These are phyloP conservation scores for Acer campestre DNA, from an alignment of 345 rosid species.

Conservation along the genomic window DNA sequence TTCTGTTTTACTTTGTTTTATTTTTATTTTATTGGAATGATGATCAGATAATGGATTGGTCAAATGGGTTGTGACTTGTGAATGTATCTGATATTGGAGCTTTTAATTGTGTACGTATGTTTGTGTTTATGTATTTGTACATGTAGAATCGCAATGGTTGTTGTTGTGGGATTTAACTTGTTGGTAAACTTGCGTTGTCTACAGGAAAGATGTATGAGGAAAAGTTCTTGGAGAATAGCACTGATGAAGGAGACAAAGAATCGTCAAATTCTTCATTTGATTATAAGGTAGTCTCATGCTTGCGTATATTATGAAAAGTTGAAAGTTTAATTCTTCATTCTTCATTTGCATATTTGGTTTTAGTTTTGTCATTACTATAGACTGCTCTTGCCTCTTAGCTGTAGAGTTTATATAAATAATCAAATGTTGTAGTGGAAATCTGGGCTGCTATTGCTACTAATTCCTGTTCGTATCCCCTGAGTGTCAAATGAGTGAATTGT, in stretches of 20 bases:
- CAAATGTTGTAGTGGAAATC: background rate
- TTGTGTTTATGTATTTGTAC: background rate
- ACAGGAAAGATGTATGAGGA: slow-evolving; percentile 44
- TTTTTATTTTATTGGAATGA: background rate
- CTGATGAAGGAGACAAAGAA: slow-evolving; percentile 32
- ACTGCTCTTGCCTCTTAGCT: background rate
- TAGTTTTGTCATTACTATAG: background rate
- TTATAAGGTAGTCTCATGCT: slow-evolving; percentile 36
- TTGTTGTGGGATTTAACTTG: too few relatives aligned
- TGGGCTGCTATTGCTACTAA: too few relatives aligned
- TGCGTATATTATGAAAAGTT: background rate
- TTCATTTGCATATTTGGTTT: too few relatives aligned
- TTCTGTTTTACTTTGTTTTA: background rate
- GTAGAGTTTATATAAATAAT: background rate
- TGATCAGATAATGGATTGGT: background rate
- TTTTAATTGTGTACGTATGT: background rate
- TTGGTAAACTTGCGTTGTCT: background rate
- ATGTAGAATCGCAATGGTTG: too few relatives aligned
- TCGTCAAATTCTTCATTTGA: slow-evolving; percentile 23
- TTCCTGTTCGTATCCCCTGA: too few relatives aligned
- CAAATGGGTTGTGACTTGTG: slow-evolving; percentile 13
- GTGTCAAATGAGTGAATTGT: too few relatives aligned
- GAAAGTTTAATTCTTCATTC: background rate
- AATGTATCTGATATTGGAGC: slow-evolving; percentile 1
- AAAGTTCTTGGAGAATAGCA: slow-evolving; percentile 33